Conservation (phyloP, 352 stramenopile species). For the Phytophthora fragariaefolia region DNA sequence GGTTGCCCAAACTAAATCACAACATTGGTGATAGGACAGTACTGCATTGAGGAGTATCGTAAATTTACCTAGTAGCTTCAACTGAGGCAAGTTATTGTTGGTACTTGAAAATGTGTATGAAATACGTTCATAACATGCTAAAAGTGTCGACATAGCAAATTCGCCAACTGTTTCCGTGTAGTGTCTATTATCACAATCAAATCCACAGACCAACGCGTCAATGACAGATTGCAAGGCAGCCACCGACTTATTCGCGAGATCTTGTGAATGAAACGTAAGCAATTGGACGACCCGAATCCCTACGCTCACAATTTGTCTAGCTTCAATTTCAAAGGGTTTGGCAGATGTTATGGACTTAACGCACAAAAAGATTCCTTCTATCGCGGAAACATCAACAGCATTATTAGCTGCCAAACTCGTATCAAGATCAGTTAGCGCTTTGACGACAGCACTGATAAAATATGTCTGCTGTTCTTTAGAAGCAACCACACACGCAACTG, state of each 20-base stretch:
- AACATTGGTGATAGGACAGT: not conserved
- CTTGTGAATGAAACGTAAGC: not conserved
- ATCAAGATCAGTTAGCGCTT: not conserved
- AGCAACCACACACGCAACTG: not conserved
- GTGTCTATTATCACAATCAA: not conserved
- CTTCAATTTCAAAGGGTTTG: not conserved
- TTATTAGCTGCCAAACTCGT: not conserved
- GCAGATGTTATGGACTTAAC: constrained; percentile 5
- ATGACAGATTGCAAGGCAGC: constrained; percentile 11
- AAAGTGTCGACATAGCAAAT: not conserved
- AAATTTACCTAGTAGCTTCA: constrained; percentile 15
- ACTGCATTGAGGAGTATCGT: constrained; percentile 3
- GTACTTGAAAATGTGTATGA: constrained; percentile 9
- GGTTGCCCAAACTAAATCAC: constrained; percentile 6
- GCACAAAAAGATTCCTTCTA: constrained; percentile 19
- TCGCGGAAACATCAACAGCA: not conserved
- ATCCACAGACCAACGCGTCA: constrained; percentile 1
- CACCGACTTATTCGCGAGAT: not conserved
- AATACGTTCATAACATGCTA: constrained; percentile 9
- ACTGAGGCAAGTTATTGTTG: constrained; percentile 2
- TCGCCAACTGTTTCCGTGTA: constrained; percentile 1
- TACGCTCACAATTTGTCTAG: not conserved
- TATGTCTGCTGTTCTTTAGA: not conserved
- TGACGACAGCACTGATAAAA: not conserved
- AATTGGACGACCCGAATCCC: constrained; percentile 2